Evolutionary conservation across 2,329 filamentous ascomycete species (phyloP).

Genomic region (Aspergillus sp.): DNA sequence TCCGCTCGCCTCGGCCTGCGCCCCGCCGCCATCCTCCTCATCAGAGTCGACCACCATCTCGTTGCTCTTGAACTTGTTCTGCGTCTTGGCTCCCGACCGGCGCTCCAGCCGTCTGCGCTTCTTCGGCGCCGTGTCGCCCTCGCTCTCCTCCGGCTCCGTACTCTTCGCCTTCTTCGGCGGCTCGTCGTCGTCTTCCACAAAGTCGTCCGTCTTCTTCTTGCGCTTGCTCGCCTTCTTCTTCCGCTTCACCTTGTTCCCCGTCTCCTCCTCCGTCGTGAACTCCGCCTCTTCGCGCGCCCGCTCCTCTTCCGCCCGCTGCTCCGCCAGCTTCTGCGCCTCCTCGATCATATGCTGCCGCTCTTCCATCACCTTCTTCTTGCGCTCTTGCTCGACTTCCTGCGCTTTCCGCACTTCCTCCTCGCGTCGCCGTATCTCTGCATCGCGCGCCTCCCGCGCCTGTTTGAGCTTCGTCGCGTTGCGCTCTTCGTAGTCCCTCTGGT

Average conservation of each 20-base stretch:
- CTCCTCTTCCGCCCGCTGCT: slow-evolving; percentile 63
- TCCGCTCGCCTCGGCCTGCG: slow-evolving; percentile 21
- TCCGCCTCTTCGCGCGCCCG: slow-evolving; percentile 61
- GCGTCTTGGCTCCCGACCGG: slow-evolving; percentile 34
- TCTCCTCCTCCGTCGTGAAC: slow-evolving; percentile 71
- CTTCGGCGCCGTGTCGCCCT: slow-evolving; percentile 36
- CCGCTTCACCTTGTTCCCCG: slow-evolving; percentile 68
- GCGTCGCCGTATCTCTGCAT: slow-evolving; percentile 66
- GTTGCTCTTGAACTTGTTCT: slow-evolving; percentile 70
- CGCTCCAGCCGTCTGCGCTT: slow-evolving; percentile 54
- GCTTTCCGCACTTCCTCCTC: slow-evolving; percentile 65
- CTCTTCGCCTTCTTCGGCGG: slow-evolving; percentile 17
- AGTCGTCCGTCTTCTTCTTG: slow-evolving; percentile 47
- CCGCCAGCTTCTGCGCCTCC: slow-evolving; percentile 62
- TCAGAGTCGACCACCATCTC: slow-evolving; percentile 76
- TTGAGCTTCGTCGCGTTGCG: slow-evolving; percentile 83
- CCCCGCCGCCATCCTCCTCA: slow-evolving; percentile 33
- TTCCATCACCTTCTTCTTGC: slow-evolving; percentile 71
- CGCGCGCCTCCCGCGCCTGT: slow-evolving; percentile 67
- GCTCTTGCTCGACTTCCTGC: slow-evolving; percentile 60
- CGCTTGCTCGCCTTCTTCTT: slow-evolving; percentile 56
- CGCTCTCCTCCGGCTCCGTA: slow-evolving; percentile 25
- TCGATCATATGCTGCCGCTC: slow-evolving; percentile 75
- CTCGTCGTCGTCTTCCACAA: slow-evolving; percentile 34
- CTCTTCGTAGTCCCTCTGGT: slow-evolving; percentile 83